Evolutionary conservation across 148 eudicot species (phyloP), one percentile per base, ranked within the genome.

Genomic region (Fagopyrum homotropicum): DNA sequence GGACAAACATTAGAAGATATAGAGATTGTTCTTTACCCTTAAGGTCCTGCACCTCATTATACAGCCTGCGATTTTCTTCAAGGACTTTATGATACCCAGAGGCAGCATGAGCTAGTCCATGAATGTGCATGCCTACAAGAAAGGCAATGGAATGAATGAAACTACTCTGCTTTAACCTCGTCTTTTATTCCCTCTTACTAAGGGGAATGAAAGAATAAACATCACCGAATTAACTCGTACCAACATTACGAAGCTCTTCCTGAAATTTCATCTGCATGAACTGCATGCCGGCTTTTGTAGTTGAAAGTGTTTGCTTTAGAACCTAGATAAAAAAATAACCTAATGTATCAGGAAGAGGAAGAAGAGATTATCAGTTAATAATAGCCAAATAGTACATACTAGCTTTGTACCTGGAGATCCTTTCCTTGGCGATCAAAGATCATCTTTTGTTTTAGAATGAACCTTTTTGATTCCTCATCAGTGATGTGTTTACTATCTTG

Each of bases 41-140:
- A 75, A 94, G 93, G 79, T 94, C 98, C 77, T 94, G 98, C 17
- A 94, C 98, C 89, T 94, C 93, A 81, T 94, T 94, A 83, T 94
- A 94, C 72, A 94, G 80, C 83, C 89, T 94, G 55, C 98, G 92
- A 61, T 94, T 94, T 83, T 94, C 98, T 69, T 90, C 93, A 68
- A 94, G 96, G 80, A 94, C 97, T 86, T 77, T 90, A 81, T 94
- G 98, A 84, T 94, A 94, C 60, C 97, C 97, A 72, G 96, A 90
- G 77, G 98, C 98, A 81, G 98, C 97, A 79, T 91, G 90, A 68
- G 96, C 93, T 76, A 94, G 89, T 64, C 98, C 88, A 79, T 85
- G 84, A 73, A 94, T 80, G 72, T 94, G 93, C 72, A 86, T 75
- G 51, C 98, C 98, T 94, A 74, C 72, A 48, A 77, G n/a, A 55